phyloP scores from a whole-genome alignment of 1,284 basidiomycete species.

The Marasmius tenuissimus region DNA sequence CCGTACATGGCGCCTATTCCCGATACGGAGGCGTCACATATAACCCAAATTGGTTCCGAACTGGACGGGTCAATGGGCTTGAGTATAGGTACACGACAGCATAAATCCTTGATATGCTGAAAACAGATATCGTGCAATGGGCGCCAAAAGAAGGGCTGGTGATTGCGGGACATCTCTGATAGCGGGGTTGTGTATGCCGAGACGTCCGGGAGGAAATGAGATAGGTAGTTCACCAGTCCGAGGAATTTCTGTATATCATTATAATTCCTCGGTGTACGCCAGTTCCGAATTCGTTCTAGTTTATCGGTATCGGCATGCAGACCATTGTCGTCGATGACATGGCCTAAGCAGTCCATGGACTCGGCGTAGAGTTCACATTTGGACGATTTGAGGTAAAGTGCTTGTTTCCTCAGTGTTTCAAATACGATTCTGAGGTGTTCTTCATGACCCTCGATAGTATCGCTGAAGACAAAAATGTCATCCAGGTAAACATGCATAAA shows the following conservation, averaged over 20 bases:
- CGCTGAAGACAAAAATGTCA: no score
- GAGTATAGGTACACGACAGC: no score
- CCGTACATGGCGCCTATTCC: no score
- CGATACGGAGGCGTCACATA: constrained; percentile 27
- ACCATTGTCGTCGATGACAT: constrained; percentile 19
- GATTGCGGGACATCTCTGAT: constrained; percentile 13
- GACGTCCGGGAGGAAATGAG: constrained; percentile 26
- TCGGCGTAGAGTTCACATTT: constrained; percentile 23
- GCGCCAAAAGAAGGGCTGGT: constrained; percentile 13
- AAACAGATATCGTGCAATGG: constrained; percentile 15
- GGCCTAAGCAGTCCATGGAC: constrained; percentile 20
- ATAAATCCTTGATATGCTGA: no score
- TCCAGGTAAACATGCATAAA: no score
- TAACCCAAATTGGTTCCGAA: no score
- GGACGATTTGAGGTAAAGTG: no score
- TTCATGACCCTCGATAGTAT: constrained; percentile 38
- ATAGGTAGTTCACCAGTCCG: constrained; percentile 31
- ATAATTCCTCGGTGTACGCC: constrained; percentile 24
- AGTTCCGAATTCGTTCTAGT: constrained; percentile 18
- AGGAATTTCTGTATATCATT: constrained; percentile 30
- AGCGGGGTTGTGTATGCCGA: constrained; percentile 20
- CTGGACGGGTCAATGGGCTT: no score
- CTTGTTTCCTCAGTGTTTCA: no score
- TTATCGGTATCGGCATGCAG: constrained; percentile 21
- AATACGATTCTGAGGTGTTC: no score